Conservation (phyloP, 108 stramenopile genomes). For the Aurantiochytrium sp. region DNA sequence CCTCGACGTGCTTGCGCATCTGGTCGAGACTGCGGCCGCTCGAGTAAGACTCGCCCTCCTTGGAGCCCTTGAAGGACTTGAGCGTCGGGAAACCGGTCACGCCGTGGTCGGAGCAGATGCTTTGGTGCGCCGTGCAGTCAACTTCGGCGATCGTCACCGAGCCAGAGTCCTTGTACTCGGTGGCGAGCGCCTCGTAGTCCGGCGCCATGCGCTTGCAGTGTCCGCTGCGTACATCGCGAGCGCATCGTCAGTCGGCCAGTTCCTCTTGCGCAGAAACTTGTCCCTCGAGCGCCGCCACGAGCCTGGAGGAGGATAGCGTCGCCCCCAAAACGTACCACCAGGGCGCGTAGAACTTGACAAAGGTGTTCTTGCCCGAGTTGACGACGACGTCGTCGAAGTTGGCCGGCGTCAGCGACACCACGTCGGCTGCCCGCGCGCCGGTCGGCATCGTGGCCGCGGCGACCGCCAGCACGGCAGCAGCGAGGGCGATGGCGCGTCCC, state of each 20-base stretch:
- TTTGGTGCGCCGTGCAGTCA: conserved; percentile 39
- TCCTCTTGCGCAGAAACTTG: too few species aligned
- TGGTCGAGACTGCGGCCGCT: conserved; percentile 42
- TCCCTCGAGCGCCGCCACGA: too few species aligned
- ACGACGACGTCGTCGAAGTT: conserved; percentile 34
- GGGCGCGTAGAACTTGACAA: conserved; percentile 40
- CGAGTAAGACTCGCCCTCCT: conserved; percentile 40
- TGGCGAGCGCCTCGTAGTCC: conserved; percentile 31
- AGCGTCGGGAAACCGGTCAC: conserved; percentile 53
- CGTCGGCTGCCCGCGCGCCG: neutral
- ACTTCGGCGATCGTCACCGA: conserved; percentile 46
- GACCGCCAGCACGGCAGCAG: neutral
- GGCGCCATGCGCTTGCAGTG: conserved; percentile 50
- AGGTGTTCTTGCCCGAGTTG: conserved; percentile 5
- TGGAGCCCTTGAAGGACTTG: conserved; percentile 42
- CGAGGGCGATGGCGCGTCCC: neutral
- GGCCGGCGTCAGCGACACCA: neutral
- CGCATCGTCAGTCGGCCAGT: too few species aligned
- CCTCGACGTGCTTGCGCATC: conserved; percentile 42
- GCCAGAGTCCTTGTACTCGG: neutral
- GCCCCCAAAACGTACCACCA: conserved; percentile 38
- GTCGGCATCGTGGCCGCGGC: neutral
- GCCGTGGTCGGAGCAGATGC: conserved; percentile 33
- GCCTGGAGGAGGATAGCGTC: too few species aligned
- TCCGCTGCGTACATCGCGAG: neutral